Percentiles rank a stretch among this genome's conserved stretches.
phyloP scores from a whole-genome alignment of 1,284 basidiomycete genomes.

The Cronartium ribicola region DNA sequence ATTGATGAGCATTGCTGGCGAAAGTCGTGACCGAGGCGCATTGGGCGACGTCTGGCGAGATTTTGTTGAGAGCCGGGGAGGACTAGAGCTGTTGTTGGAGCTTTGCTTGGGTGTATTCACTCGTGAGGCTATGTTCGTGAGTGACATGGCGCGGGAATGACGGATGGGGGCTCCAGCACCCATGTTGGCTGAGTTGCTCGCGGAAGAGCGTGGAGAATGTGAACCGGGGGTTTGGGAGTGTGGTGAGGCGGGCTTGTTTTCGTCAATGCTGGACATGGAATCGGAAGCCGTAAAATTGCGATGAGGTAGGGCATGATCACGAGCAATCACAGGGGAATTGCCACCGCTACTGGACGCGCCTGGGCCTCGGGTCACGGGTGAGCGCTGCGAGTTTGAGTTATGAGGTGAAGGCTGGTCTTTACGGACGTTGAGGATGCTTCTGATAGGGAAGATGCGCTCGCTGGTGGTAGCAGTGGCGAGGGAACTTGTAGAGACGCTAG shows the following conservation, averaged over 20 bases:
- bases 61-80: neutral
- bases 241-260: neutral
- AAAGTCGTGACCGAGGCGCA: neutral
- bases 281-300: neutral
- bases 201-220: neutral
- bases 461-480: neutral
- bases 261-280: neutral
- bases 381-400: neutral
- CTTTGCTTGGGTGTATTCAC: too few species aligned
- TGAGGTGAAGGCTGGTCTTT: neutral
- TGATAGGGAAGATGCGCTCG: conserved; percentile 16
- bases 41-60: conserved; percentile 3
- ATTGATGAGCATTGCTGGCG: neutral
- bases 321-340: conserved; percentile 4
- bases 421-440: neutral
- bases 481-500: neutral
- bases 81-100: neutral
- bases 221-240: neutral
- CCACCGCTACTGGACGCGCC: neutral
- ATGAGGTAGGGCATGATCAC: conserved; percentile 9
- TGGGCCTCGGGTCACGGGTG: neutral
- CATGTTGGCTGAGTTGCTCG: neutral
- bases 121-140: neutral
- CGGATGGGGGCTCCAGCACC: neutral
- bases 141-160: neutral